These are phyloP conservation scores for Oxalis stricta DNA, from an alignment of 441 rosid species.

Conservation along the genomic window DNA sequence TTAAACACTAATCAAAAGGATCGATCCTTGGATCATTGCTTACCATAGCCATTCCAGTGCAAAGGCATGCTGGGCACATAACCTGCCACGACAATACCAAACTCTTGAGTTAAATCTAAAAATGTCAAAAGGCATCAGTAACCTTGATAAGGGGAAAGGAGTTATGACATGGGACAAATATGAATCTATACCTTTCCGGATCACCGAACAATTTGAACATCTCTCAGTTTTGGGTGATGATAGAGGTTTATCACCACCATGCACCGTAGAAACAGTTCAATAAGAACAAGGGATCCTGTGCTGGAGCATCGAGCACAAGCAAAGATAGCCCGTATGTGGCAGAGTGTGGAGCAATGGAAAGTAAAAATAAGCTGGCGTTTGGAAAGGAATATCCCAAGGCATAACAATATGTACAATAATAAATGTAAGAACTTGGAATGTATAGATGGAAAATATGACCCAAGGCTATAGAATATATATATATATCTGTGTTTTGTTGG, in stretches of 20 bases:
- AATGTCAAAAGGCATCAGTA: not conserved
- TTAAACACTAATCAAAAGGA: slow-evolving; percentile 52
- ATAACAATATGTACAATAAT: no score
- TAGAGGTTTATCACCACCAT: slow-evolving; percentile 32
- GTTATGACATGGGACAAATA: no score
- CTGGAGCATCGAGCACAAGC: slow-evolving; percentile 93
- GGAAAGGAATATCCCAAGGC: no score
- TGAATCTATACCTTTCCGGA: slow-evolving; percentile 97
- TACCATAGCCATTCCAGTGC: slow-evolving; percentile 99
- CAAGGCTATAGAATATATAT: no score
- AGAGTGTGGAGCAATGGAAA: slow-evolving; percentile 1
- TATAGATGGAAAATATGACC: no score
- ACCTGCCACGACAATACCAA: slow-evolving; percentile 40
- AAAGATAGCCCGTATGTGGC: slow-evolving; percentile 64
- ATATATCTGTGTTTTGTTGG: no score
- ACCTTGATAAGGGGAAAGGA: not conserved
- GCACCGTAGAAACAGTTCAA: slow-evolving; percentile 54
- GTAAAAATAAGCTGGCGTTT: not conserved
- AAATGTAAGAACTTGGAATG: no score
- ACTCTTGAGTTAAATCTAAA: not conserved
- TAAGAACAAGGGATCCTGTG: slow-evolving; percentile 63
- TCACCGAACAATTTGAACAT: slow-evolving; percentile 92
- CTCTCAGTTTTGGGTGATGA: slow-evolving; percentile 65
- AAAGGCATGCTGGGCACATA: slow-evolving; percentile 94
- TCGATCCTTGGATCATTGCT: slow-evolving; percentile 90